A percentile compares a stretch with the other conserved stretches of the same genome.
These are phyloP conservation scores for Flaveria floridana DNA, from an alignment of 140 eudicot species.

Conservation along the genomic window DNA sequence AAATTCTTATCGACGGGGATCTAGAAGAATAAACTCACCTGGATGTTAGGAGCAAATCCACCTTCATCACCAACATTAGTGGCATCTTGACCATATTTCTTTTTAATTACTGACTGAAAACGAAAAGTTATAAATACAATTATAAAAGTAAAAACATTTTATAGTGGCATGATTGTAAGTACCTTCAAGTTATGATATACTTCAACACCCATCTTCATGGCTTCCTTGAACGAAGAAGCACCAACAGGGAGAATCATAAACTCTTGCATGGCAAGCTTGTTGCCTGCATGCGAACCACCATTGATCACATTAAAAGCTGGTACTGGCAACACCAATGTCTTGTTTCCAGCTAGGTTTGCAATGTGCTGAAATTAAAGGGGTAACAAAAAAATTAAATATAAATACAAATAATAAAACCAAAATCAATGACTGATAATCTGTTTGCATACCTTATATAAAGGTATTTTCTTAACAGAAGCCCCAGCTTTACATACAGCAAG, in stretches of 20 bases:
- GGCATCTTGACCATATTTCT: slow-evolving; percentile 71
- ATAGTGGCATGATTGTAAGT: background rate
- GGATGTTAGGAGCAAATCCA: slow-evolving; percentile 69
- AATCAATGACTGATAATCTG: background rate
- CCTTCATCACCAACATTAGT: slow-evolving; percentile 75
- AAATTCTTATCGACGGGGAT: background rate
- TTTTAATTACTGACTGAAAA: slow-evolving; percentile 51
- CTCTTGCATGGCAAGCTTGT: slow-evolving; percentile 64
- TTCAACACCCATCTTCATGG: slow-evolving; percentile 61
- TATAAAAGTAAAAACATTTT: background rate
- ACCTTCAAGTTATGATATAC: slow-evolving; percentile 51
- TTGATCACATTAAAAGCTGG: slow-evolving; percentile 55
- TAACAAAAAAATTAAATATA: background rate
- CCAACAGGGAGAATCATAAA: slow-evolving; percentile 56
- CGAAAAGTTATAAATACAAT: background rate
- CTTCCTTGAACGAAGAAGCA: slow-evolving; percentile 54
- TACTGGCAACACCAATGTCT: slow-evolving; percentile 49
- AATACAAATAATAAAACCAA: background rate
- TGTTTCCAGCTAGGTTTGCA: slow-evolving; percentile 58
- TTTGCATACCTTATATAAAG: slow-evolving; percentile 38
- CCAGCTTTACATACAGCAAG: slow-evolving; percentile 56
- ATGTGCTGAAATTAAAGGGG: slow-evolving; percentile 39
- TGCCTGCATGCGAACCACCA: slow-evolving; percentile 57
- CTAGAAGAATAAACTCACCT: slow-evolving; percentile 26
- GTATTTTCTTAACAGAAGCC: slow-evolving; percentile 46